phyloP scores from a whole-genome alignment of 148 eudicot genomes.

The Chenopodium formosanum region DNA sequence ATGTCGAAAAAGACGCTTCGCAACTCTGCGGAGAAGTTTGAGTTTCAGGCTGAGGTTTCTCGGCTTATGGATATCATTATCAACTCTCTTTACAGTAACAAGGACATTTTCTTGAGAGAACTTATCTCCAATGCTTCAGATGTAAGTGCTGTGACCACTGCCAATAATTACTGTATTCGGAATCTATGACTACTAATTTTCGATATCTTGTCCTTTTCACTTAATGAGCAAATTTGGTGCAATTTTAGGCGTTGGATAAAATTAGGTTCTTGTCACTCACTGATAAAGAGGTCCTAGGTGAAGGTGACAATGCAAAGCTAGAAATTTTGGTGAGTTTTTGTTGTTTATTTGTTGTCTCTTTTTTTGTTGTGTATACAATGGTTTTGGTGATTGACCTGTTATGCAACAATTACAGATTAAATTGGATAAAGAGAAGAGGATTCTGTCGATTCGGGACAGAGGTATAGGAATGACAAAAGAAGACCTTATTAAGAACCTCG shows the following conservation, averaged over 20 bases:
- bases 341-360: not conserved
- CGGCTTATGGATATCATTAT: slow-evolving; percentile 98
- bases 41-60: slow-evolving; percentile 99
- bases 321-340: slow-evolving; percentile 68
- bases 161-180: not conserved
- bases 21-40: slow-evolving; percentile 83
- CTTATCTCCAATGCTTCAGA: slow-evolving; percentile 98
- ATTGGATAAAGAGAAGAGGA: slow-evolving; percentile 85
- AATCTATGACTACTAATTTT: not conserved
- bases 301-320: slow-evolving; percentile 82
- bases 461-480: slow-evolving; percentile 99
- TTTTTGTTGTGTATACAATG: not conserved
- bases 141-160: slow-evolving; percentile 42
- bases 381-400: not conserved
- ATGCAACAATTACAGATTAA: slow-evolving; percentile 59
- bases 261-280: slow-evolving; percentile 90
- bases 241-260: slow-evolving; percentile 86
- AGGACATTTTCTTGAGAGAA: slow-evolving; percentile 95
- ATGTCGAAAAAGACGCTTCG: slow-evolving; percentile 86
- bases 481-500: slow-evolving; percentile 93
- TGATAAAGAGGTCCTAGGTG: slow-evolving; percentile 88
- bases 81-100: slow-evolving; percentile 96
- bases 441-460: slow-evolving; percentile 84
- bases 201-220: not conserved
- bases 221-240: slow-evolving; percentile 1